Base-by-base conservation (phyloP, 2,329 filamentous ascomycete genomes). In the Reticulascus tulasneorum region DNA sequence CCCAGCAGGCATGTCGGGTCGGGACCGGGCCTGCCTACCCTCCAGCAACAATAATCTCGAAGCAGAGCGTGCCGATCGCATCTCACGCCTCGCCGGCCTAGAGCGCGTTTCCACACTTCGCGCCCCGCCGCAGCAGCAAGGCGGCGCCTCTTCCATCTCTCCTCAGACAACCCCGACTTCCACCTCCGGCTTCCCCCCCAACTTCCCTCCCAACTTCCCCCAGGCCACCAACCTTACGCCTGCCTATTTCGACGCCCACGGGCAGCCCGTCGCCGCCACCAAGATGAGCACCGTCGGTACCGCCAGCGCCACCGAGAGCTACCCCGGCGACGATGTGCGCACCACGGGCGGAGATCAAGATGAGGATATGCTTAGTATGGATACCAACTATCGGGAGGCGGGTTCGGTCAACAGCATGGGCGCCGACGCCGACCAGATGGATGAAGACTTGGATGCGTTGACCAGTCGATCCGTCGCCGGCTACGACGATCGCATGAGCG, bases 231-330 rank as follows among this genome's bases (percentile, higher is more conserved):
- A 68, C 34, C 56, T 71, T 42, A 75, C 70, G 20, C 75, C 81
- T 2, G 81, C 84, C 22, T 95, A 91, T 66, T 95, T 95, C 50
- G 89, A 95, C 53, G 74, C 76, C 32, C 82, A 78, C 50, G 77
- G 84, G 19, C 82, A 82, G 54, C 86, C 69, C 48, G 73, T 44
- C 56, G 82, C 69, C 46, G 74, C 67, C 43, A 91, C 67, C 64
- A 87, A 75, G 79, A 93, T 82, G 63, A 93, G 86, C 66, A 97
- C 91, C 0, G 90, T 96, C 17, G 91, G 91, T 40, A 87, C 84
- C 30, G 91, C 91, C 19, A 91, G 85, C 47, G 91, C 90, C 3
- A 96, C 90, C 1, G 85, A 84, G 38, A 89, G 84, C 48, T 68
- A 80, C 44, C 63, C 69, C 6, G 78, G 73, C 39, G 78, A 79